Percentiles rank a stretch among this genome's conserved stretches.
These are phyloP conservation scores for Omphalotus olearius DNA, from an alignment of 1,284 basidiomycete genomes.

Conservation along the genomic window DNA sequence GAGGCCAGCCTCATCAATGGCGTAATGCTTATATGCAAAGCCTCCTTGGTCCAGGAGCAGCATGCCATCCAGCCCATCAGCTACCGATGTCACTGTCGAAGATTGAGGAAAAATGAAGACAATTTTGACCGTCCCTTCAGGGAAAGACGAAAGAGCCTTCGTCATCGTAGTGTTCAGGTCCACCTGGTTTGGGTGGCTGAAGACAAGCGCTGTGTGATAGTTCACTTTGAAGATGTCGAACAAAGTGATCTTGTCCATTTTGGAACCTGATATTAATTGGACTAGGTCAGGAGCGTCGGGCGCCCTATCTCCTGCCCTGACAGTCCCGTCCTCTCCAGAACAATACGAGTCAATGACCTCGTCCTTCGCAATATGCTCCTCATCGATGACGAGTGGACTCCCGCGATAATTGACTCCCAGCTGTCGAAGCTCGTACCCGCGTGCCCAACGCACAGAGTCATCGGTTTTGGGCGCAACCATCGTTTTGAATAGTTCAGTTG, in stretches of 20 bases:
- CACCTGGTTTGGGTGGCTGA: conserved; percentile 6
- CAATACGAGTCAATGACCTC: conserved; percentile 20
- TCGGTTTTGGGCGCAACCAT: conserved; percentile 8
- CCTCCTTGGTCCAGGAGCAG: conserved; percentile 19
- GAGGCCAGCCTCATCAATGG: conserved; percentile 9
- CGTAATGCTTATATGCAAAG: conserved; percentile 21
- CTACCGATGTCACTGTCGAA: not conserved
- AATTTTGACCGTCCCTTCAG: conserved; percentile 1
- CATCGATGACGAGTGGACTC: conserved; percentile 42
- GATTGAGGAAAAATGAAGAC: conserved; percentile 10
- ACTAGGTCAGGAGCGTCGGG: conserved; percentile 27
- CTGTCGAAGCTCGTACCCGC: conserved; percentile 27
- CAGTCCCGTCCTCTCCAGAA: conserved; percentile 13
- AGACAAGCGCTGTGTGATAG: conserved; percentile 24
- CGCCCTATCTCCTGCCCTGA: conserved; percentile 29
- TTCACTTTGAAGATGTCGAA: conserved; percentile 24
- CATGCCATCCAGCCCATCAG: not conserved
- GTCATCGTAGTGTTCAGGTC: not conserved
- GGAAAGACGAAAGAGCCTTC: not conserved
- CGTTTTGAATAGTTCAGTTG: conserved; percentile 8
- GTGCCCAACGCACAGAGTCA: conserved; percentile 19
- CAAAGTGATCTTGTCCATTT: conserved; percentile 11
- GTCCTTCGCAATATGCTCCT: conserved; percentile 21
- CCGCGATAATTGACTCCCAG: conserved; percentile 45
- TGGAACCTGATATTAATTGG: conserved; percentile 3